Evolutionary conservation across 106 monocot species (phyloP), one percentile per base, ranked within the genome.

Genomic region (Iris macrosiphon): DNA sequence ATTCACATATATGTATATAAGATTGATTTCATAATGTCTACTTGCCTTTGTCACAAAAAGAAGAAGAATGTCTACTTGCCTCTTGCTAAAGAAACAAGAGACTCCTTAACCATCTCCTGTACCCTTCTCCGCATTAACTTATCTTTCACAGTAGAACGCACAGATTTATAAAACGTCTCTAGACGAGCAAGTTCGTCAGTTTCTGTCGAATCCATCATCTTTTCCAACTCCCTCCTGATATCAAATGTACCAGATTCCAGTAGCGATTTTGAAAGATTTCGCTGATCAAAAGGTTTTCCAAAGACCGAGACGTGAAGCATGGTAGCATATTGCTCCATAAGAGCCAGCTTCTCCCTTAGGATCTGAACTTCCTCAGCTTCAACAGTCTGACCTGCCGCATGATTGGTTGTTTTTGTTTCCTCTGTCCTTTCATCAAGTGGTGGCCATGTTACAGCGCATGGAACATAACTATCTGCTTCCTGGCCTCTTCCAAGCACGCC

Each of bases 281-380:
- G 56, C 39, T 81, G 75, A 48, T 81, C 74, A 4, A 90, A 43
- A 39, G 57, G 45, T 35, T 78, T 90, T 55, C 84, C 68, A 57
- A 90, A 90, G 49, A 90, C 51, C 0, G 80, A 80, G 17, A 81
- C 49, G 63, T 90, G 89, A 7, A 90, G 72, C 15, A 90, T 31
- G 10, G 54, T 65, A 1, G 89, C 84, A 60, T 90, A 90, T 18
- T 72, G 56, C 35, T 90, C 80, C 80, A 84, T 75, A 7, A 75
- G 30, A 31, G 31, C 38, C 38, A 84, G 49, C 56, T 72, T 90
- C 39, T 62, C 52, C 6, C 38, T 61, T 12, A 80, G 49, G 2
- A 55, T 5, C 5, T 38, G 16, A 1, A 77, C 17, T 34, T 83
- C 77, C 48, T 78, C 81, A 15, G 24, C 23, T 31, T 66, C 50